phyloP scores from a whole-genome alignment of 441 rosid genomes.

The Metrosideros polymorpha region DNA sequence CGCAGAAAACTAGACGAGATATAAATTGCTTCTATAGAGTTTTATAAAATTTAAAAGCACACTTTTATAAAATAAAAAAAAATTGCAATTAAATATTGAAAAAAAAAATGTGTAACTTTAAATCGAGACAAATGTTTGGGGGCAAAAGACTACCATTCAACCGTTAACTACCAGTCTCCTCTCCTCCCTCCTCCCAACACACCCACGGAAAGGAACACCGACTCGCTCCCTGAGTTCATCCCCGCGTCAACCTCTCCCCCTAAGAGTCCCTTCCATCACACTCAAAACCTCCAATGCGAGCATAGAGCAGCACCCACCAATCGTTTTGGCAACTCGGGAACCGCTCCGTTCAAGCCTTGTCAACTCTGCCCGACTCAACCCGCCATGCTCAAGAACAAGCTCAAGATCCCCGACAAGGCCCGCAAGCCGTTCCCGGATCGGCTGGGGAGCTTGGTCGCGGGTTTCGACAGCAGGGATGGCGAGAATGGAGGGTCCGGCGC shows the following conservation, averaged over 20 bases:
- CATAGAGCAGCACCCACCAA: background rate
- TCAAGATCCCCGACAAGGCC: constrained; percentile 37
- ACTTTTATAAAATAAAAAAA: no score
- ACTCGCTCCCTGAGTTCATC: background rate
- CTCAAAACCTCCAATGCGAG: background rate
- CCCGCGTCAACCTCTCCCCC: background rate
- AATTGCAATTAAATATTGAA: background rate
- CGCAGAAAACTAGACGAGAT: background rate
- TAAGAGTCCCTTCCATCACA: background rate
- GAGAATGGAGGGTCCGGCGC: constrained; percentile 13
- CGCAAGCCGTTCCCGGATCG: constrained; percentile 33
- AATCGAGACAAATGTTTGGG: background rate
- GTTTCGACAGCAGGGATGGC: constrained; percentile 18
- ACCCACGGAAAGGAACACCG: background rate
- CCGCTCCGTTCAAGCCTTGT: background rate
- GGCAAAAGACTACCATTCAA: background rate
- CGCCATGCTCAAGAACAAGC: constrained; percentile 44
- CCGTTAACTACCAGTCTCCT: background rate
- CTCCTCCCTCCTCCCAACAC: background rate
- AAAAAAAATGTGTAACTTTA: background rate
- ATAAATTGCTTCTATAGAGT: background rate
- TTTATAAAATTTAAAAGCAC: background rate
- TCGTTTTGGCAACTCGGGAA: background rate
- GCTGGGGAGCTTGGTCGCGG: constrained; percentile 43
- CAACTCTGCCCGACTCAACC: background rate